Evolutionary conservation across 2,329 filamentous ascomycete species (phyloP), one percentile per base, ranked within the genome.

Genomic region (Fusarium sp.): DNA sequence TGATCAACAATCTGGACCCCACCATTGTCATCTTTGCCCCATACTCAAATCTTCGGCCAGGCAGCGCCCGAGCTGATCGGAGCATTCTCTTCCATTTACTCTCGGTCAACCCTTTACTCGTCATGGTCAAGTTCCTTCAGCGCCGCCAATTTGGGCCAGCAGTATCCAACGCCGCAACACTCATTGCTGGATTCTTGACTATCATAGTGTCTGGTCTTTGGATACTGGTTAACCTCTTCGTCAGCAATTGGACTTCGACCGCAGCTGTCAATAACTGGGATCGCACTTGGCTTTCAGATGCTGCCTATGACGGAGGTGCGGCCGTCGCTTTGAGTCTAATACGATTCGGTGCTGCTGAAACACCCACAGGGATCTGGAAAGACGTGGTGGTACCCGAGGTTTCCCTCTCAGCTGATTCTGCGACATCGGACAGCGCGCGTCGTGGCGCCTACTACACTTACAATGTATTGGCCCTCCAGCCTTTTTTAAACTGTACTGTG

Each of bases 181-280:
- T 56, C 5, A 39, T 61, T 9, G 39, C 22, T 7, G 45, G 39
- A 4, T 39, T 55, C 31, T 19, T 61, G 1, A 56, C 57, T 24
- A 56, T 61, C 17, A 36, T 56, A 5, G 57, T 61, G 6, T 61
- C 57, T 34, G 57, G 57, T 15, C 57, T 61, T 2, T 61, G 57
- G 50, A 19, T 34, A 1, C 31, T 19, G 10, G n/a, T 13, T 4
- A 24, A 14, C 5, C n/a, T 43, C 26, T 10, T 33, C 5, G 15
- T 31, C 1, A 15, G 22, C 3, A 15, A 40, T 14, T 15, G 19
- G 13, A 31, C 51, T 0, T 49, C 38, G 7, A 45, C 45, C 7
- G 57, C 36, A 4, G 8, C 28, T 15, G 6, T 56, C 4, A 6
- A 7, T 5, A 51, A 51, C 2, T 62, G 45, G 58, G 28, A 43